A percentile compares a stretch with the other conserved stretches of the same genome.
Evolutionary conservation across 768 basidiomycete species (phyloP).

Genomic region (Rossbeevera mucosa): DNA sequence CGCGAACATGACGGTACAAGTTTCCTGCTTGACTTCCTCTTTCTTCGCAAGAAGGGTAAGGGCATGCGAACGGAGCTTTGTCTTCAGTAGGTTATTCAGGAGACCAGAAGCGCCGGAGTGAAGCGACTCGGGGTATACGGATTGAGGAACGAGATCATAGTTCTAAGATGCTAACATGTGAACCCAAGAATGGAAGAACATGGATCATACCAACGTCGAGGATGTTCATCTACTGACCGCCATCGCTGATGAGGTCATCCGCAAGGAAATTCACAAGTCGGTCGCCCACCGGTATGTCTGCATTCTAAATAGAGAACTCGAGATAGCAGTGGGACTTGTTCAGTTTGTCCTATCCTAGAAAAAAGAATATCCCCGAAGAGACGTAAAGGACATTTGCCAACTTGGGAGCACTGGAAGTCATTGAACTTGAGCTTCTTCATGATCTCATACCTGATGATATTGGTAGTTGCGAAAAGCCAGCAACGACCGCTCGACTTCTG

Average conservation of each 20-base stretch:
- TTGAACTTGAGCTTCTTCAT: conserved; percentile 82
- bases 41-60: conserved; percentile 82
- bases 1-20: conserved; percentile 81
- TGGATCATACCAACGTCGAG: conserved; percentile 43
- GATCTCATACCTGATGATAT: conserved; percentile 75
- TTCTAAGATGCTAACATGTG: conserved; percentile 38
- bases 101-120: conserved; percentile 73
- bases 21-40: conserved; percentile 75
- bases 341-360: conserved; percentile 62
- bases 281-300: conserved; percentile 75
- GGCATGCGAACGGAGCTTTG: conserved; percentile 88
- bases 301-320: conserved; percentile 79
- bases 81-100: conserved; percentile 77
- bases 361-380: background rate
- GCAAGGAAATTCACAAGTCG: conserved; percentile 78
- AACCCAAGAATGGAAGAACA: conserved; percentile 11
- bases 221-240: conserved; percentile 83
- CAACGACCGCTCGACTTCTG: conserved; percentile 89
- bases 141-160: conserved; percentile 85
- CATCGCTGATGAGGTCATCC: conserved; percentile 77
- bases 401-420: conserved; percentile 91
- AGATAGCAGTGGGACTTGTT: conserved; percentile 90
- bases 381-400: conserved; percentile 22
- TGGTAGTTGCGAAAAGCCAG: conserved; percentile 94
- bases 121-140: conserved; percentile 77